Evolutionary conservation across 1,139 yeast species (phyloP).

Genomic region (Maudiozyma humilis): DNA sequence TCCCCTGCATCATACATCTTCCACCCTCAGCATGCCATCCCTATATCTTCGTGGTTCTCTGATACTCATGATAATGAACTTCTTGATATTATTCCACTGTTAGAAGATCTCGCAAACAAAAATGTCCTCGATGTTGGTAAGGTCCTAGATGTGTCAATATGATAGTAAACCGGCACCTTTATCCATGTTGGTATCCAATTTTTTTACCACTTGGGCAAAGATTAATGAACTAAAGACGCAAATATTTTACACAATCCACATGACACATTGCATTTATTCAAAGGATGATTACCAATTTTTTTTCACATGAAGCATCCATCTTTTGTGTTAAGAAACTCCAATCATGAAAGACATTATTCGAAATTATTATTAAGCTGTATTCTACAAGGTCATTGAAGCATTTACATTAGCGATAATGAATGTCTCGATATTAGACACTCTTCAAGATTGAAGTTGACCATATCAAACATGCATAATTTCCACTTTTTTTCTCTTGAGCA

Average conservation of each 20-base stretch:
- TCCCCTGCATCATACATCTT: constrained; percentile 95
- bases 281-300: not conserved
- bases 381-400: not conserved
- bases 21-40: constrained; percentile 97
- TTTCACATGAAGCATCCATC: no score
- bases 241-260: not conserved
- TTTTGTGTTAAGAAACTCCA: no score
- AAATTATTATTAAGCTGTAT: not conserved
- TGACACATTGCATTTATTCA: not conserved
- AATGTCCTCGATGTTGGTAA: constrained; percentile 73
- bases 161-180: not conserved
- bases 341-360: not conserved
- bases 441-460: no score
- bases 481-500: no score
- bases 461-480: no score
- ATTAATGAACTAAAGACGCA: no score
- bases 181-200: no score
- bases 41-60: constrained; percentile 97
- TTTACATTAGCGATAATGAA: no score
- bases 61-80: constrained; percentile 96
- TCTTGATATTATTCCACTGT: constrained; percentile 79
- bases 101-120: constrained; percentile 66
- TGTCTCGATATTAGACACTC: no score
- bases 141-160: constrained; percentile 68
- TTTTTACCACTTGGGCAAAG: no score